phyloP scores from a whole-genome alignment of 805 yeast species.

The Suhomyces canberraensis region DNA sequence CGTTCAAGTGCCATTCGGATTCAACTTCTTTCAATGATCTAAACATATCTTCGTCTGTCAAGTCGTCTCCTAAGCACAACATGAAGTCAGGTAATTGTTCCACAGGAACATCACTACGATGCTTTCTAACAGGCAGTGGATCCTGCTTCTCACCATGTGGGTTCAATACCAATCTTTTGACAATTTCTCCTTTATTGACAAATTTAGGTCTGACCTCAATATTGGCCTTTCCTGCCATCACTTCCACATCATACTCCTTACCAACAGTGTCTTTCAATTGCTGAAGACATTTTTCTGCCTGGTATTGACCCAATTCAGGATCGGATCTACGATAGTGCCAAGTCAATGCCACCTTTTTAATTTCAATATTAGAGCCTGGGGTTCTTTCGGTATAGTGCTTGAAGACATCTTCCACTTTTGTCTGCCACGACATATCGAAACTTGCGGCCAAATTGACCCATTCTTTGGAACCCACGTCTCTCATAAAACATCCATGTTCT shows the following conservation, averaged over 20 bases:
- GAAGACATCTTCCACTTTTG: constrained; percentile 72
- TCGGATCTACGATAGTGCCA: constrained; percentile 98
- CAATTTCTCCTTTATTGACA: constrained; percentile 96
- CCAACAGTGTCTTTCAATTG: constrained; percentile 61
- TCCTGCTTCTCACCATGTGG: constrained; percentile 57
- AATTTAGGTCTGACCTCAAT: constrained; percentile 95
- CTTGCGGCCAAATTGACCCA: constrained; percentile 87
- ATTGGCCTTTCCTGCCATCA: constrained; percentile 96
- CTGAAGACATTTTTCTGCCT: constrained; percentile 69
- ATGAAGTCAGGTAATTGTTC: constrained; percentile 75
- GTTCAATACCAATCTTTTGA: constrained; percentile 66
- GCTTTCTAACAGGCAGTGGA: constrained; percentile 19
- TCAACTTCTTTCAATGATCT: constrained; percentile 66
- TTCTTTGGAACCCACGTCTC: constrained; percentile 54
- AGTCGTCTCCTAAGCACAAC: constrained; percentile 91
- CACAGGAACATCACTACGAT: constrained; percentile 26
- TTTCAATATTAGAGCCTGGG: constrained; percentile 84
- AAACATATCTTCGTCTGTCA: constrained; percentile 98
- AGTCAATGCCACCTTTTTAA: constrained; percentile 88
- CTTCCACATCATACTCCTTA: constrained; percentile 75
- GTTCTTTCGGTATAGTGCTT: constrained; percentile 78
- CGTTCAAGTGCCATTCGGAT: constrained; percentile 43
- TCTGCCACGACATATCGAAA: constrained; percentile 93
- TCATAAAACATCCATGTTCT: constrained; percentile 96
- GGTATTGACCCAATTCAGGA: constrained; percentile 87